Evolutionary conservation across 768 basidiomycete species (phyloP).

Genomic region (Leccinellum rugosiceps): DNA sequence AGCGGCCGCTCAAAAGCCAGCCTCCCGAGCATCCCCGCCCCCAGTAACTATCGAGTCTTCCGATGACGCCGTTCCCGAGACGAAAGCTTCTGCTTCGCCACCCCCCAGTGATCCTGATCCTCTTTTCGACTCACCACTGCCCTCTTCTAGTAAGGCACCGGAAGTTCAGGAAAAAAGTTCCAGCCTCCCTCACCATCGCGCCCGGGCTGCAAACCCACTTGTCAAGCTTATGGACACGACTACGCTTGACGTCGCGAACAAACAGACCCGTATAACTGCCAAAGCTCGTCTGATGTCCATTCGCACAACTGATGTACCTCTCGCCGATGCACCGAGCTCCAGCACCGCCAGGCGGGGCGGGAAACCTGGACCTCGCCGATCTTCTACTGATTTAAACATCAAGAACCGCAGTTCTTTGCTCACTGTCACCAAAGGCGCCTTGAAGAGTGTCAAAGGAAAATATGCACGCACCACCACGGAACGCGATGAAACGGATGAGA

Average conservation of each 20-base stretch:
- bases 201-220: slow-evolving; percentile 48
- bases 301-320: slow-evolving; percentile 4
- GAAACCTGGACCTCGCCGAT: slow-evolving; percentile 51
- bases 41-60: not conserved
- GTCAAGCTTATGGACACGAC: slow-evolving; percentile 49
- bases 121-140: slow-evolving; percentile 29
- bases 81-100: slow-evolving; percentile 12
- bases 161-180: slow-evolving; percentile 5
- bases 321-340: slow-evolving; percentile 10
- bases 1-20: not conserved
- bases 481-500: slow-evolving; percentile 20
- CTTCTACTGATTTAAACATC: slow-evolving; percentile 40
- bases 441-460: slow-evolving; percentile 50
- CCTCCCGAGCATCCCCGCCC: not conserved
- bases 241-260: slow-evolving; percentile 14
- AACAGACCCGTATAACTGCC: slow-evolving; percentile 43
- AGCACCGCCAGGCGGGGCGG: slow-evolving; percentile 11
- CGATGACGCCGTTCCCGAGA: not conserved
- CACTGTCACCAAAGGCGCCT: slow-evolving; percentile 48
- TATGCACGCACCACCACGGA: slow-evolving; percentile 22
- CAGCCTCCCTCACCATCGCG: slow-evolving; percentile 39
- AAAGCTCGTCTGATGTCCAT: slow-evolving; percentile 45
- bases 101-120: slow-evolving; percentile 17
- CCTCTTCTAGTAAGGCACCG: slow-evolving; percentile 1
- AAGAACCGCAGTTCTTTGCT: slow-evolving; percentile 52